Percentiles rank a stretch among this genome's conserved stretches.
Conservation (phyloP, 305 asterid genomes). For the Plantago coronopus region DNA sequence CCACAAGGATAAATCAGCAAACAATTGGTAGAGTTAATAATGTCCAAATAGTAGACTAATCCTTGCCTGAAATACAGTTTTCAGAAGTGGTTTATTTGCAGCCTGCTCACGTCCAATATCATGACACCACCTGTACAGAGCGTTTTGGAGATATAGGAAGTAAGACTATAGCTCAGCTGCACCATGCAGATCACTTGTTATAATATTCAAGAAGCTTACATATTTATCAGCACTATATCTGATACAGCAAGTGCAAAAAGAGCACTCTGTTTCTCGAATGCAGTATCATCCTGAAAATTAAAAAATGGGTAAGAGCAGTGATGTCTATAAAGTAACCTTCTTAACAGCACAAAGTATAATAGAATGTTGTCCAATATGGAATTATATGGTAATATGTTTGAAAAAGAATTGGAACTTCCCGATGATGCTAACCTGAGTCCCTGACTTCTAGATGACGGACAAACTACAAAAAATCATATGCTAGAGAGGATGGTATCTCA, state of each 20-base stretch:
- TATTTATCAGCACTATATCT: slow-evolving; percentile 88
- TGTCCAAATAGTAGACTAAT: slow-evolving; percentile 5
- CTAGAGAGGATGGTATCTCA: too few relatives aligned
- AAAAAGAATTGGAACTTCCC: slow-evolving; percentile 11
- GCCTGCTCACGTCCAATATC: slow-evolving; percentile 99
- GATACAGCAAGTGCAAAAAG: slow-evolving; percentile 96
- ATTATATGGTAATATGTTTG: not conserved
- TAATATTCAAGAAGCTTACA: slow-evolving; percentile 51
- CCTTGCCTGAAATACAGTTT: slow-evolving; percentile 87
- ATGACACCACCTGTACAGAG: slow-evolving; percentile 85
- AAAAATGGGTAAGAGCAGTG: slow-evolving; percentile 26
- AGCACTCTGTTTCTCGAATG: slow-evolving; percentile 89
- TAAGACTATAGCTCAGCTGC: slow-evolving; percentile 7
- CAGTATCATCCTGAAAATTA: slow-evolving; percentile 67
- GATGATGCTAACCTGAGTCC: slow-evolving; percentile 16
- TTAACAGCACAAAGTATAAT: slow-evolving; percentile 1
- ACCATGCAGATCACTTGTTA: slow-evolving; percentile 15
- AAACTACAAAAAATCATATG: slow-evolving; percentile 8
- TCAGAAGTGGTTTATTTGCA: slow-evolving; percentile 92
- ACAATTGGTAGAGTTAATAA: slow-evolving; percentile 13
- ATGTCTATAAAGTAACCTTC: slow-evolving; percentile 2
- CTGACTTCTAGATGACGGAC: slow-evolving; percentile 12
- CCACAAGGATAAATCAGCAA: slow-evolving; percentile 27
- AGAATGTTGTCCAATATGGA: too few relatives aligned
- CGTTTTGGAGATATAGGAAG: slow-evolving; percentile 21